Conservation (phyloP, 208 protist genomes). For the Trypanosoma mega region DNA sequence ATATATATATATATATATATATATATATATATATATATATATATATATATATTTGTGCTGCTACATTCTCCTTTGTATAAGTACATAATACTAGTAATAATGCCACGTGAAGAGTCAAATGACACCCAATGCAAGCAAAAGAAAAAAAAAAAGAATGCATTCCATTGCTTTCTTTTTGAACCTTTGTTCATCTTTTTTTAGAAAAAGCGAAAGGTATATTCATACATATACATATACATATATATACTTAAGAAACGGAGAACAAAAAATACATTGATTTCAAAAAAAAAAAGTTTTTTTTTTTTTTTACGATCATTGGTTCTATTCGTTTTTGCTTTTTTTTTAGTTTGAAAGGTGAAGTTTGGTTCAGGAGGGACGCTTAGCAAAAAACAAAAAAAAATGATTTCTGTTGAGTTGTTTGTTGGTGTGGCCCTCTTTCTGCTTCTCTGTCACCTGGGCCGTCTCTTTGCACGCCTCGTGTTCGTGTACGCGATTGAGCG, state of each 20-base stretch:
- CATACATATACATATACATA: slow-evolving; percentile 20
- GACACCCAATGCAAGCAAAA: too few species aligned
- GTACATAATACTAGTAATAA: too few species aligned
- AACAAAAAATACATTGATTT: slow-evolving; percentile 4
- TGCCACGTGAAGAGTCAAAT: too few species aligned
- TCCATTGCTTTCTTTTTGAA: too few species aligned
- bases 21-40: too few species aligned
- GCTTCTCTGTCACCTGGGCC: slow-evolving; percentile 26
- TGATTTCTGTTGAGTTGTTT: not conserved
- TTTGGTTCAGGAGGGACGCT: too few species aligned
- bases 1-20: too few species aligned
- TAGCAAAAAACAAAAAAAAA: not conserved
- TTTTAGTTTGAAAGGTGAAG: too few species aligned
- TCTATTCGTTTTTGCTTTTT: slow-evolving; percentile 21
- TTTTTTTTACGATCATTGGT: slow-evolving; percentile 14
- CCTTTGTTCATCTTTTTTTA: slow-evolving; percentile 16
- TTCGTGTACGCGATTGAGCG: slow-evolving; percentile 44
- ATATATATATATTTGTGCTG: too few species aligned
- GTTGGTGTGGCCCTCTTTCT: slow-evolving; percentile 15
- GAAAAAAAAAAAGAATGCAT: too few species aligned
- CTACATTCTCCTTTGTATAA: too few species aligned
- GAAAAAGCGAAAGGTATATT: slow-evolving; percentile 2
- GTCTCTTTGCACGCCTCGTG: slow-evolving; percentile 39
- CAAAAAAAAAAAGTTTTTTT: slow-evolving; percentile 6
- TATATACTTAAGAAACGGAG: not conserved